Evolutionary conservation across 768 basidiomycete genomes (phyloP).

Genomic region (Suillus alpinus): DNA sequence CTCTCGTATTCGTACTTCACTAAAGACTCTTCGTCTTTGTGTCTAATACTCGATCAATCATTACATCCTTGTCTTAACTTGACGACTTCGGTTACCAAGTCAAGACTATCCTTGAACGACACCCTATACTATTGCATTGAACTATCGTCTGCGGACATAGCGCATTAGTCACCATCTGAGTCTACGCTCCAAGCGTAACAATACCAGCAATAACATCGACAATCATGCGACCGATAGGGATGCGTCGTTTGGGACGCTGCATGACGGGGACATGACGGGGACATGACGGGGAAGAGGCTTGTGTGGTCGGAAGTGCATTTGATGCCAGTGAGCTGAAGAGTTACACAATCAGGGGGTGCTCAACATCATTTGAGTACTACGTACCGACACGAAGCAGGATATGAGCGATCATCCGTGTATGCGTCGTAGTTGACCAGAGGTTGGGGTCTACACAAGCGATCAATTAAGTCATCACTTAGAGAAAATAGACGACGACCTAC

Average conservation of each 20-base stretch:
- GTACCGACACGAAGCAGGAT: constrained; percentile 66
- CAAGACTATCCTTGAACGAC: too few species aligned
- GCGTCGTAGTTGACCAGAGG: constrained; percentile 35
- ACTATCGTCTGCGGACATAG: too few species aligned
- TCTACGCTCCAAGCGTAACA: too few species aligned
- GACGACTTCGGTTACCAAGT: too few species aligned
- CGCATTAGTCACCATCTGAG: too few species aligned
- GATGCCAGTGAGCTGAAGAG: constrained; percentile 61
- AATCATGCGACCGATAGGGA: constrained; percentile 46
- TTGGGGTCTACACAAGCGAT: constrained; percentile 15
- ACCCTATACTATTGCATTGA: too few species aligned
- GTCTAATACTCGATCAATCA: too few species aligned
- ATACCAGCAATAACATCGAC: constrained; percentile 59
- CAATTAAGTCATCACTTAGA: neutral
- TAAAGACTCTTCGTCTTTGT: too few species aligned
- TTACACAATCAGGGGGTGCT: neutral
- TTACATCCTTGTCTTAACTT: too few species aligned
- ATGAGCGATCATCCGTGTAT: constrained; percentile 65
- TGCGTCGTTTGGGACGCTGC: constrained; percentile 21
- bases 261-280: constrained; percentile 27
- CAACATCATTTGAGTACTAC: constrained; percentile 21
- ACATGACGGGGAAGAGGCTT: constrained; percentile 63
- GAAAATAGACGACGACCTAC: constrained; percentile 13
- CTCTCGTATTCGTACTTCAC: too few species aligned
- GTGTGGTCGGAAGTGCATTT: constrained; percentile 64